Percentiles rank a stretch among this genome's conserved stretches.
These are phyloP conservation scores for Amanita thiersii DNA, from an alignment of 768 basidiomycete species.

Conservation along the genomic window DNA sequence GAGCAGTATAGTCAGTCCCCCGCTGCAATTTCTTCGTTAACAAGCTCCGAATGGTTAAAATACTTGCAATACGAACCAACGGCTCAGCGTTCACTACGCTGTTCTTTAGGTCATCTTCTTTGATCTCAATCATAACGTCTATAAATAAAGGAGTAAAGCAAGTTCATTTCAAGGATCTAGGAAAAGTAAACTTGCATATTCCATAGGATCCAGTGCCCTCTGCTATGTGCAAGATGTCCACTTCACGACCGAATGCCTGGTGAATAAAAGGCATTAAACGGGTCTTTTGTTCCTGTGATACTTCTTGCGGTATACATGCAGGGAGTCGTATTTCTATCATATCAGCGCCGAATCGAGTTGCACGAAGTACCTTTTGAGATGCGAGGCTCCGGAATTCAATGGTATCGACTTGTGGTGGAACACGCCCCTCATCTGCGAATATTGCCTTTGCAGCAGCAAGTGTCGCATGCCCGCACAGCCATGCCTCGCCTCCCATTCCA, in stretches of 20 bases:
- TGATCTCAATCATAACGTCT: slow-evolving; percentile 35
- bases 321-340: slow-evolving; percentile 32
- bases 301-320: slow-evolving; percentile 14
- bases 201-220: slow-evolving; percentile 25
- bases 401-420: slow-evolving; percentile 18
- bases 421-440: slow-evolving; percentile 21
- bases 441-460: slow-evolving; percentile 35
- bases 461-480: slow-evolving; percentile 33
- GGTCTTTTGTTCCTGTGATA: slow-evolving; percentile 21
- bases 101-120: slow-evolving; percentile 24
- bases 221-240: slow-evolving; percentile 28
- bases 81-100: slow-evolving; percentile 21
- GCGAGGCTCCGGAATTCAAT: slow-evolving; percentile 24
- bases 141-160: background rate
- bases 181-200: slow-evolving; percentile 19
- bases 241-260: slow-evolving; percentile 30
- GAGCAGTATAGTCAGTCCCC: slow-evolving; percentile 25
- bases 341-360: slow-evolving; percentile 21
- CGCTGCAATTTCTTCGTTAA: slow-evolving; percentile 17
- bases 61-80: slow-evolving; percentile 22
- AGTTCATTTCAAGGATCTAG: background rate
- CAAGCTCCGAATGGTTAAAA: background rate
- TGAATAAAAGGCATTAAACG: slow-evolving; percentile 21
- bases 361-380: slow-evolving; percentile 19
- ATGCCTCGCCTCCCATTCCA: slow-evolving; percentile 16